phyloP scores from a whole-genome alignment of 306 rosid species.

The Canavalia gladiata region DNA sequence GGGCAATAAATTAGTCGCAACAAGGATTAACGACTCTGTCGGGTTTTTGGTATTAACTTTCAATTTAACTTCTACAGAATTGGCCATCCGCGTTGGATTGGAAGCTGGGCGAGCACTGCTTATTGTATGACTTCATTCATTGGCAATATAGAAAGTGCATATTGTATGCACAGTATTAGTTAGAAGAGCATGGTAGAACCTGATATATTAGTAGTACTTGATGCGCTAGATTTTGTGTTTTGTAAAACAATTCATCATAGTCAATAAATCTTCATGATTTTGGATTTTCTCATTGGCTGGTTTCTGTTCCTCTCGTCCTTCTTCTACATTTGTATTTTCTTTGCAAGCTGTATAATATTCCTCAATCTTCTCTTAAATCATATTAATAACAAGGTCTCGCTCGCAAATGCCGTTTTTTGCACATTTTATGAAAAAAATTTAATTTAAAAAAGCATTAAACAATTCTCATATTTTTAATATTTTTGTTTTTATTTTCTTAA shows the following conservation, averaged over 20 bases:
- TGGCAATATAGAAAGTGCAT: conserved; percentile 44
- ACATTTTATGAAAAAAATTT: too few species aligned
- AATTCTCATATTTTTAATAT: background rate
- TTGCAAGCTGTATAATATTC: background rate
- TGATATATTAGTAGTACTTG: conserved; percentile 24
- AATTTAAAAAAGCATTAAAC: background rate
- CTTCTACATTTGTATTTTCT: background rate
- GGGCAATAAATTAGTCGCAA: conserved; percentile 42
- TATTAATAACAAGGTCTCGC: background rate
- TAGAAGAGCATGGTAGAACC: conserved; percentile 36
- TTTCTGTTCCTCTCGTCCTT: background rate
- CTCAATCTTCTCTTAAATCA: background rate
- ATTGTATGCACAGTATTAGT: conserved; percentile 11
- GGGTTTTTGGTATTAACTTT: conserved; percentile 40
- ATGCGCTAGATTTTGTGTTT: conserved; percentile 15
- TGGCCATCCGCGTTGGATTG: conserved; percentile 32
- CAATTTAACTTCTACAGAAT: conserved; percentile 40
- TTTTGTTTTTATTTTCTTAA: background rate
- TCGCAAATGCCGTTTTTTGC: background rate
- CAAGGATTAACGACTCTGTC: conserved; percentile 11
- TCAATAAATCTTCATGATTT: conserved; percentile 31
- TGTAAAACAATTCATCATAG: conserved; percentile 47
- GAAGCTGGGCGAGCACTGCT: conserved; percentile 15
- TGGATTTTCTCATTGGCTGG: background rate
- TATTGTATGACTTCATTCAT: conserved; percentile 23